These are phyloP conservation scores for Salinomyces thailandicus DNA, from an alignment of 2,329 filamentous ascomycete species.

Conservation along the genomic window DNA sequence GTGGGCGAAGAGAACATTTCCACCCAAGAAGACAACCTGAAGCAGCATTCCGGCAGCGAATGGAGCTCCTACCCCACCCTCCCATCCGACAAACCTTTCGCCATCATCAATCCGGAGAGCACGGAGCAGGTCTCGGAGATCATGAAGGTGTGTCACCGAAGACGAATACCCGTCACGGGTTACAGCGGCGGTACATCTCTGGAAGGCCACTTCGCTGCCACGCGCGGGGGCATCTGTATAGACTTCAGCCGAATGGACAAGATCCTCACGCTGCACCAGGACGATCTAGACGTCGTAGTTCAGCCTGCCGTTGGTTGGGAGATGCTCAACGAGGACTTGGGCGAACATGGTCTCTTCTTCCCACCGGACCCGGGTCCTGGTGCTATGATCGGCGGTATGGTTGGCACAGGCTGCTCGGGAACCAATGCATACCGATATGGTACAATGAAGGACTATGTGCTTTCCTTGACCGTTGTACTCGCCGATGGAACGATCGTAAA, in stretches of 20 bases:
- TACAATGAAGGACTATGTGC: conserved; percentile 90
- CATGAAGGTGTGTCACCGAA: conserved; percentile 76
- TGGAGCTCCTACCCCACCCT: conserved; percentile 47
- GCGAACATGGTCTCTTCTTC: conserved; percentile 69
- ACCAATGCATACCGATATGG: conserved; percentile 90
- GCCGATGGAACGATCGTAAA: conserved; percentile 85
- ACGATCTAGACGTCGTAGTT: conserved; percentile 48
- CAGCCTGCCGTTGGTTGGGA: conserved; percentile 75
- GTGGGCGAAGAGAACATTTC: conserved; percentile 55
- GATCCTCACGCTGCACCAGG: conserved; percentile 65
- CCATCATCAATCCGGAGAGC: conserved; percentile 63
- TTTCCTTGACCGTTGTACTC: conserved; percentile 75
- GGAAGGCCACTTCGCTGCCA: conserved; percentile 80
- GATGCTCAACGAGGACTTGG: conserved; percentile 65
- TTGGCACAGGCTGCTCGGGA: conserved; percentile 65
- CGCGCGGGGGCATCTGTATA: conserved; percentile 70
- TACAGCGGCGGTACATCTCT: conserved; percentile 83
- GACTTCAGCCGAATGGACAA: conserved; percentile 81
- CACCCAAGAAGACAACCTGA: conserved; percentile 43
- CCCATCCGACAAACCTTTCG: conserved; percentile 37
- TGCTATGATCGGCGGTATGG: conserved; percentile 85
- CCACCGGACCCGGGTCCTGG: conserved; percentile 85
- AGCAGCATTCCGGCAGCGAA: conserved; percentile 50
- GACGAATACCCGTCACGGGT: conserved; percentile 73
- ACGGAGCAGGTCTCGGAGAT: conserved; percentile 79